These are phyloP conservation scores for Heimioporus sp. DNA, from an alignment of 768 basidiomycete species.

Conservation along the genomic window DNA sequence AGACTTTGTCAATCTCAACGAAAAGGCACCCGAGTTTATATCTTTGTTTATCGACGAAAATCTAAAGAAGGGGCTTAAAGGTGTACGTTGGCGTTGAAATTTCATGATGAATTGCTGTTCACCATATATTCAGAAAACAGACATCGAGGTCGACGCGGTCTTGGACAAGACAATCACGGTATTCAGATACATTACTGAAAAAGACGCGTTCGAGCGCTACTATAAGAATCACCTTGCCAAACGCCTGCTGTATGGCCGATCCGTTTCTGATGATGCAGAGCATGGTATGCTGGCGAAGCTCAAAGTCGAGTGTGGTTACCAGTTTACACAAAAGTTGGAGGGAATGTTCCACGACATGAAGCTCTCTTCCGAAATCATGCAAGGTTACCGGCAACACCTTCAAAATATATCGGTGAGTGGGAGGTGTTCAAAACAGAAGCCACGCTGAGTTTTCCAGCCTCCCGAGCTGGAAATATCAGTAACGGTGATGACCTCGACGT, in stretches of 20 bases:
- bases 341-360: slow-evolving; percentile 99
- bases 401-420: slow-evolving; percentile 55
- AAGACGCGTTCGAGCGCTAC: slow-evolving; percentile 97
- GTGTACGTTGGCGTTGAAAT: slow-evolving; percentile 50
- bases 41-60: slow-evolving; percentile 97
- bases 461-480: slow-evolving; percentile 81
- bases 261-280: slow-evolving; percentile 96
- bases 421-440: neutral
- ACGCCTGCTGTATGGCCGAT: slow-evolving; percentile 81
- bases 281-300: slow-evolving; percentile 96
- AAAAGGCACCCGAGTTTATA: slow-evolving; percentile 88
- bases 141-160: slow-evolving; percentile 83
- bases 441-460: slow-evolving; percentile 43
- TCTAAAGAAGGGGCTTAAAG: slow-evolving; percentile 90
- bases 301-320: slow-evolving; percentile 93
- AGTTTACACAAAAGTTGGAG: slow-evolving; percentile 97
- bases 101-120: neutral
- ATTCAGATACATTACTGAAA: slow-evolving; percentile 92
- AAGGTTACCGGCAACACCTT: slow-evolving; percentile 64
- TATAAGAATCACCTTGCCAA: slow-evolving; percentile 97
- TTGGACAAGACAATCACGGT: slow-evolving; percentile 96
- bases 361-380: slow-evolving; percentile 78
- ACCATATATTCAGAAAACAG: slow-evolving; percentile 72
- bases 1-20: slow-evolving; percentile 85
- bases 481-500: slow-evolving; percentile 93